phyloP scores from a whole-genome alignment of 352 stramenopile genomes.

The Globisporangium cylindrosporum region DNA sequence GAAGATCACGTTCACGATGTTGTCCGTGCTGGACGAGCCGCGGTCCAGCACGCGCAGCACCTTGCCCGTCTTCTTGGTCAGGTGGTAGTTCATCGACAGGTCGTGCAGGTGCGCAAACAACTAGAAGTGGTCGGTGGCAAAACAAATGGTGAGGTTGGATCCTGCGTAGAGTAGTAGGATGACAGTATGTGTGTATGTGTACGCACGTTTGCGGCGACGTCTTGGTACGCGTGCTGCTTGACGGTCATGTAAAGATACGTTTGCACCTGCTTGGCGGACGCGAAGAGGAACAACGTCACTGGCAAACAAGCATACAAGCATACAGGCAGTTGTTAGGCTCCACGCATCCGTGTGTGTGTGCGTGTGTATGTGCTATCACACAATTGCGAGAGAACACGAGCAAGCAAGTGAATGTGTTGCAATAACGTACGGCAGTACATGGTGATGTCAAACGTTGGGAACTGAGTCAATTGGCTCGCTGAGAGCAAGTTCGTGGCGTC shows the following conservation, averaged over 20 bases:
- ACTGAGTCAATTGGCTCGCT: constrained; percentile 26
- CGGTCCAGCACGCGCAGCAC: constrained; percentile 91
- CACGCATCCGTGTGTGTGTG: neutral
- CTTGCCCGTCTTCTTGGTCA: constrained; percentile 97
- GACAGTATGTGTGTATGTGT: neutral
- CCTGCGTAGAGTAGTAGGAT: neutral
- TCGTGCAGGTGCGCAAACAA: constrained; percentile 93
- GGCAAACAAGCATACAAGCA: neutral
- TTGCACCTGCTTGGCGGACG: constrained; percentile 93
- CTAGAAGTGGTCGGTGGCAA: constrained; percentile 16
- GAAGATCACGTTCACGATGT: constrained; percentile 96
- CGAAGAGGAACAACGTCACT: constrained; percentile 66
- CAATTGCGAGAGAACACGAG: neutral
- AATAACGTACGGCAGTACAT: constrained; percentile 58
- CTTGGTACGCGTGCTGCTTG: constrained; percentile 96
- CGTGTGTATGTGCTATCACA: neutral
- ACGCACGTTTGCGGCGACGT: constrained; percentile 85
- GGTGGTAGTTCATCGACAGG: constrained; percentile 96
- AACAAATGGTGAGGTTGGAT: neutral
- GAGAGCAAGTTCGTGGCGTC: constrained; percentile 59
- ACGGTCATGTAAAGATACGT: constrained; percentile 92
- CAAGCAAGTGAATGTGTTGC: neutral
- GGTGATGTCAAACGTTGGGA: constrained; percentile 44
- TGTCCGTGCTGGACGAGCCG: constrained; percentile 84
- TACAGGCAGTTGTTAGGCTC: neutral